Evolutionary conservation across 2,329 filamentous ascomycete genomes (phyloP).

Genomic region (Nemania sp.): DNA sequence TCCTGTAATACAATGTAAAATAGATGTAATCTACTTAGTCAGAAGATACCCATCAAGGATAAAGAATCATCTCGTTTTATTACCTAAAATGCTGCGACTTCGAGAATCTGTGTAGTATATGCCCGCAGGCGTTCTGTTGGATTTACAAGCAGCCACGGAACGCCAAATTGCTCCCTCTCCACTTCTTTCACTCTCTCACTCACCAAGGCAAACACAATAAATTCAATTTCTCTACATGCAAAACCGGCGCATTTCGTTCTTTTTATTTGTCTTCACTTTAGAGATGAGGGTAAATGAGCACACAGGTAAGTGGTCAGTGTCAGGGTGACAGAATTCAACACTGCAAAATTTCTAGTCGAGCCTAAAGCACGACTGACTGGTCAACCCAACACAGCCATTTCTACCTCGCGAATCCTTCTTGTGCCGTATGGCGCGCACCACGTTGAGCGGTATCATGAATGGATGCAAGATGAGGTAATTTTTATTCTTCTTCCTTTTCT

Average conservation of each 20-base stretch:
- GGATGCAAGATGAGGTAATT: conserved; percentile 82
- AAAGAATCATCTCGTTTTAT: not conserved
- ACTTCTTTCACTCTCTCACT: too few species aligned
- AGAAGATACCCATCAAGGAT: conserved; percentile 11
- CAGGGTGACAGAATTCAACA: too few species aligned
- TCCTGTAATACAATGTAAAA: too few species aligned
- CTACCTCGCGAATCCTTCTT: conserved; percentile 68
- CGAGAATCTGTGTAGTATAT: too few species aligned
- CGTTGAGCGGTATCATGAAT: conserved; percentile 80
- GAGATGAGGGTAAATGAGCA: conserved; percentile 52
- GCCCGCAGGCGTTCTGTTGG: too few species aligned
- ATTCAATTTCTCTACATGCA: not conserved
- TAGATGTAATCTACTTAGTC: conserved; percentile 3
- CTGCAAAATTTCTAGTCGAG: too few species aligned
- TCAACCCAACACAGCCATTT: conserved; percentile 57
- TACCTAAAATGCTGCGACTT: not conserved
- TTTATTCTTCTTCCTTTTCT: not conserved
- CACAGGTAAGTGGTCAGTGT: conserved; percentile 42
- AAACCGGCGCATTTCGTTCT: not conserved
- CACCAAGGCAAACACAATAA: not conserved
- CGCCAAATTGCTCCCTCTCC: too few species aligned
- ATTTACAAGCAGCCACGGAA: too few species aligned
- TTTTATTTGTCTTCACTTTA: not conserved
- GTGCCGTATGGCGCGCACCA: conserved; percentile 84
- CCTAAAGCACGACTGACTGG: not conserved